Evolutionary conservation across 2,329 filamentous ascomycete species (phyloP), one percentile per base, ranked within the genome.

Genomic region (Venturia nashicola): DNA sequence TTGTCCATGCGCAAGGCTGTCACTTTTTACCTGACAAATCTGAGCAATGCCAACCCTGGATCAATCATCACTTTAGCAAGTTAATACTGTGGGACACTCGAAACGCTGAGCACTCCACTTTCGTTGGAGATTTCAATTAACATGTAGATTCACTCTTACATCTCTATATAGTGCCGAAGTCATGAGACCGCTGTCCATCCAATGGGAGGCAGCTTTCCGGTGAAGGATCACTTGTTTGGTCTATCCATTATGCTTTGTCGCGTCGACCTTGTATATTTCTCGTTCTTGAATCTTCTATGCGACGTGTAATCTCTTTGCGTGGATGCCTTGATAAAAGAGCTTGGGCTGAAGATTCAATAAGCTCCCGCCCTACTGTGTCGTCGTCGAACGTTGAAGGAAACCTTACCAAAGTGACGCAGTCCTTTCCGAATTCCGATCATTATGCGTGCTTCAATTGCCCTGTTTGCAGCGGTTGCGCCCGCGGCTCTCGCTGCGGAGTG

Each of bases 361-460:
- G 23, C 14, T 2, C 2, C 8, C 4, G n/a, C 40, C n/a, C 20
- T 34, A 34, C 57, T n/a, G 1, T 46, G 43, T 20, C 11, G 36
- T 5, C 23, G 18, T 2, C 34, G 14, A 60, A 39, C 5, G 6
- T 14, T 18, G 34, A 14, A 46, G 11, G 23, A 46, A 16, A 43
- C 6, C n/a, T 6, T 16, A 20, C 5, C 39, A 34, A 23, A 43
- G 1, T 5, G 20, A 11, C 27, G 11, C 39, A 8, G 20, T 42
- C 27, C n/a, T 16, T 61, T 23, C 42, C 39, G 59, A 61, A 3
- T 61, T 23, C 42, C 39, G 59, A 61, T 43, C 39, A 65, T 44
- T n/a, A 65, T 65, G 63, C 36, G 32, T 40, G 57, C 44, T 44
- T 20, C 43, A 20, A 18, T 62, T 36, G 59, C 60, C 40, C 5